phyloP scores from a whole-genome alignment of 257 asterid genomes.

The Misopates orontium region DNA sequence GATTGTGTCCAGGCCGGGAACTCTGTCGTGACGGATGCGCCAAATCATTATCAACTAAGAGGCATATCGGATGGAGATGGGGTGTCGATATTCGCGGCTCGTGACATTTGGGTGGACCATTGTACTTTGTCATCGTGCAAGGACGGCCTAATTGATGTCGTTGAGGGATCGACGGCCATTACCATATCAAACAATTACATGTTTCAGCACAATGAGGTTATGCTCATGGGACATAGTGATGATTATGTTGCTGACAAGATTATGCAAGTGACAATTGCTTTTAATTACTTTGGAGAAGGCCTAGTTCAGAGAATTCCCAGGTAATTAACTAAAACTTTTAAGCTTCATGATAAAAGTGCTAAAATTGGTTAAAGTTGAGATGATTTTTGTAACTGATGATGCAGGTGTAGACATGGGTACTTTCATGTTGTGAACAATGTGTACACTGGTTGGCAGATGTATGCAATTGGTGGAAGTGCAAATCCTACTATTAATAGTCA shows the following conservation, averaged over 20 bases:
- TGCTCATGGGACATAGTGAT: conserved; percentile 76
- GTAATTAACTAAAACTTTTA: conserved; percentile 29
- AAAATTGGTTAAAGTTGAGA: neutral
- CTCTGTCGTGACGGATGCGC: conserved; percentile 45
- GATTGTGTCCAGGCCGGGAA: conserved; percentile 60
- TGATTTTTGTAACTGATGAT: neutral
- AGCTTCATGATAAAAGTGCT: no score
- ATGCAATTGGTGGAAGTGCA: conserved; percentile 84
- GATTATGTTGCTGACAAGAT: conserved; percentile 47
- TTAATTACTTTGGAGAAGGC: conserved; percentile 71
- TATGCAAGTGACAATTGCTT: conserved; percentile 77
- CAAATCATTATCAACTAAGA: conserved; percentile 50
- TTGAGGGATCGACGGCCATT: conserved; percentile 55
- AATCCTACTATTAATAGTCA: conserved; percentile 78
- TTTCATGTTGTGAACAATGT: conserved; percentile 75
- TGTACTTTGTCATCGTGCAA: conserved; percentile 57
- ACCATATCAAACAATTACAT: conserved; percentile 68
- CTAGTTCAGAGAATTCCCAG: conserved; percentile 73
- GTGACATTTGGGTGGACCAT: conserved; percentile 72
- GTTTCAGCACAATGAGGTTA: conserved; percentile 67
- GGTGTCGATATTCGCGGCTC: conserved; percentile 51
- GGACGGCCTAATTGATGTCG: conserved; percentile 68
- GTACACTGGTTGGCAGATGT: conserved; percentile 77
- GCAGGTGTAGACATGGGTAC: conserved; percentile 75
- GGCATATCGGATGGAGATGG: conserved; percentile 76